Conservation (phyloP, 2,329 filamentous ascomycete species). For the Pyrenochaeta sp. region DNA sequence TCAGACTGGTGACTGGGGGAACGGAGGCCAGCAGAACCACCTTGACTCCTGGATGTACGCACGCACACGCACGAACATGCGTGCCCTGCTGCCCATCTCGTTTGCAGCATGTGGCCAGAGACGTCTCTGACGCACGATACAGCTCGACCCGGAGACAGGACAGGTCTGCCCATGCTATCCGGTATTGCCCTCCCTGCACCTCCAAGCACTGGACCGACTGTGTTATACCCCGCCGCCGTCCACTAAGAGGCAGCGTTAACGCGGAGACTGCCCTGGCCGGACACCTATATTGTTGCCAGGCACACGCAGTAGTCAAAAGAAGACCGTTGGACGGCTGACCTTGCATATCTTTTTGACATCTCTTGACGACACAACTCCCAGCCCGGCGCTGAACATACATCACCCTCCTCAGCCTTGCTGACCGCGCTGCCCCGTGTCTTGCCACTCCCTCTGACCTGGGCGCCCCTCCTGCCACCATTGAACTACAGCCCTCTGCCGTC, state of each 20-base stretch:
- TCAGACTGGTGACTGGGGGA: constrained; percentile 36
- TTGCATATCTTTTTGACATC: constrained; percentile 38
- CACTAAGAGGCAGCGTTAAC: constrained; percentile 38
- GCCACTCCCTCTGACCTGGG: constrained; percentile 15
- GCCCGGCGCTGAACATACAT: constrained; percentile 35
- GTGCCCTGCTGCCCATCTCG: constrained; percentile 41
- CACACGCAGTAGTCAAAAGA: constrained; percentile 42
- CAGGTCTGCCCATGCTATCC: constrained; percentile 38
- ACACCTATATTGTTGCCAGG: constrained; percentile 47
- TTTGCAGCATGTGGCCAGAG: constrained; percentile 45
- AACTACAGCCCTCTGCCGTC: constrained; percentile 19
- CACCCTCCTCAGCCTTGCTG: constrained; percentile 13
- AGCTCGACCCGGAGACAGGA: constrained; percentile 43
- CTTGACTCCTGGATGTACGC: constrained; percentile 33
- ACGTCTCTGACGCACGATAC: constrained; percentile 44
- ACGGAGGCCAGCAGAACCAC: constrained; percentile 29
- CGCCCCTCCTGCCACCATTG: constrained; percentile 1
- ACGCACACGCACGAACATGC: constrained; percentile 31
- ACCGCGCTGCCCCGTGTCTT: constrained; percentile 14
- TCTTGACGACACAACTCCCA: constrained; percentile 37
- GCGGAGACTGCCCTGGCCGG: constrained; percentile 40
- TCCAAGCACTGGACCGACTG: constrained; percentile 38
- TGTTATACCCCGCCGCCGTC: constrained; percentile 46
- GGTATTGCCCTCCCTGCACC: constrained; percentile 44
- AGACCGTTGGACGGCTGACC: constrained; percentile 36